These are phyloP conservation scores for Erigeron philadelphicus DNA, from an alignment of 140 eudicot species.

Conservation along the genomic window DNA sequence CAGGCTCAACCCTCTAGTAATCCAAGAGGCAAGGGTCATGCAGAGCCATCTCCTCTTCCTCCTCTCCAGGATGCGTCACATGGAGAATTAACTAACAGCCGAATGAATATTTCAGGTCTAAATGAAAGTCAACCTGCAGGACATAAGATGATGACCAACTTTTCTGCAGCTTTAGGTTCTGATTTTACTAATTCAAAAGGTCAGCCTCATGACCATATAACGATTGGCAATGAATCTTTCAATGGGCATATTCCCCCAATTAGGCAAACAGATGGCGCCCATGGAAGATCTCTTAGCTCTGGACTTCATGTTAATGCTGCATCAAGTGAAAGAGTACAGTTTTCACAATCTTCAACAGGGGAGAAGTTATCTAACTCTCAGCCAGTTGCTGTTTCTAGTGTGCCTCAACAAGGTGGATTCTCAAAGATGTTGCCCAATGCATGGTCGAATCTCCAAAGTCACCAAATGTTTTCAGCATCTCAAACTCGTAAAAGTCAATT, in stretches of 20 bases:
- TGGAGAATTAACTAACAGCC: slow-evolving; percentile 34
- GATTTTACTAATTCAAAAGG: slow-evolving; percentile 40
- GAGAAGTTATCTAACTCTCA: slow-evolving; percentile 33
- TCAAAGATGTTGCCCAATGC: slow-evolving; percentile 33
- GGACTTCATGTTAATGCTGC: slow-evolving; percentile 17
- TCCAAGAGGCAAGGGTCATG: slow-evolving; percentile 40
- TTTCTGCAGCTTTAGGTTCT: slow-evolving; percentile 37
- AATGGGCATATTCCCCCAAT: slow-evolving; percentile 29
- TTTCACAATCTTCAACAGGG: slow-evolving; percentile 23
- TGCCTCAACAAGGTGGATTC: slow-evolving; percentile 34
- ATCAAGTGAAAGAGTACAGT: slow-evolving; percentile 29
- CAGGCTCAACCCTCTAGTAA: slow-evolving; percentile 35
- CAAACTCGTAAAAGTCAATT: slow-evolving; percentile 35
- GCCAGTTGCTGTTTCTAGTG: slow-evolving; percentile 27
- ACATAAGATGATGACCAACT: slow-evolving; percentile 33
- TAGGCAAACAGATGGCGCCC: slow-evolving; percentile 32
- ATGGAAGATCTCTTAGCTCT: slow-evolving; percentile 22
- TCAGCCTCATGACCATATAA: slow-evolving; percentile 48
- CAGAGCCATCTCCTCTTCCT: slow-evolving; percentile 38
- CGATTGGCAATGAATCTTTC: slow-evolving; percentile 28
- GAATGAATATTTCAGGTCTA: slow-evolving; percentile 33
- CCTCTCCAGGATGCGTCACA: slow-evolving; percentile 31
- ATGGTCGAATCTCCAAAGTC: slow-evolving; percentile 48
- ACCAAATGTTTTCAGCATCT: slow-evolving; percentile 33
- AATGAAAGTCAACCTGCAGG: slow-evolving; percentile 28